Conservation (phyloP, 768 basidiomycete species). For the Auriculariales sp. region DNA sequence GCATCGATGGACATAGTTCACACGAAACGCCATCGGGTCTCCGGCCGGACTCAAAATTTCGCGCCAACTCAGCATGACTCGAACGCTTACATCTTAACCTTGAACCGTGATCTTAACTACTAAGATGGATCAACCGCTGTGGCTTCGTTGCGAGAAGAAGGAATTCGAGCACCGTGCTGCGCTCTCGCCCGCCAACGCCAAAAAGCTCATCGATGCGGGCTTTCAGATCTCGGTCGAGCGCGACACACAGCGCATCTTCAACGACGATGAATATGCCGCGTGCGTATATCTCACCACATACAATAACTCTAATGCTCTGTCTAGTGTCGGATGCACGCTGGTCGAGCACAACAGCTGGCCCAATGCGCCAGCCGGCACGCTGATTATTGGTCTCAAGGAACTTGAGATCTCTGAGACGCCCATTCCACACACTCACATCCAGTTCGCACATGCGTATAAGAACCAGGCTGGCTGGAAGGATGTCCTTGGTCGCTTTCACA, state of each 20-base stretch:
- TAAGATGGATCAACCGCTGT: slow-evolving; percentile 28
- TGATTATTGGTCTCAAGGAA: slow-evolving; percentile 94
- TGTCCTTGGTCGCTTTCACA: slow-evolving; percentile 72
- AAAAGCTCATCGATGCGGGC: slow-evolving; percentile 73
- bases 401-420: slow-evolving; percentile 73
- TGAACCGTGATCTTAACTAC: background rate
- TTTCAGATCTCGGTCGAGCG: slow-evolving; percentile 87
- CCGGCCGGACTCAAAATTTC: background rate
- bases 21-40: background rate
- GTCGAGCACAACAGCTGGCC: slow-evolving; percentile 86
- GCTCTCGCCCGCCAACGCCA: slow-evolving; percentile 82
- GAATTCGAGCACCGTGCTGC: slow-evolving; percentile 87
- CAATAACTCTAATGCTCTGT: background rate
- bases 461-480: slow-evolving; percentile 83
- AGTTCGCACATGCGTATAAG: slow-evolving; percentile 98
- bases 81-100: background rate
- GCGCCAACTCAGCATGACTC: background rate
- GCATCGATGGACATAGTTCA: too few relatives aligned
- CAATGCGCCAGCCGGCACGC: slow-evolving; percentile 50
- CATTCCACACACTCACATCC: slow-evolving; percentile 87
- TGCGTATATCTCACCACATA: slow-evolving; percentile 19
- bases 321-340: slow-evolving; percentile 79
- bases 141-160: slow-evolving; percentile 97
- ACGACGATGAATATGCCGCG: slow-evolving; percentile 86
- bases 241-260: slow-evolving; percentile 88